These are phyloP conservation scores for Debaryomyces sp. DNA, from an alignment of 1,139 yeast species.

Conservation along the genomic window DNA sequence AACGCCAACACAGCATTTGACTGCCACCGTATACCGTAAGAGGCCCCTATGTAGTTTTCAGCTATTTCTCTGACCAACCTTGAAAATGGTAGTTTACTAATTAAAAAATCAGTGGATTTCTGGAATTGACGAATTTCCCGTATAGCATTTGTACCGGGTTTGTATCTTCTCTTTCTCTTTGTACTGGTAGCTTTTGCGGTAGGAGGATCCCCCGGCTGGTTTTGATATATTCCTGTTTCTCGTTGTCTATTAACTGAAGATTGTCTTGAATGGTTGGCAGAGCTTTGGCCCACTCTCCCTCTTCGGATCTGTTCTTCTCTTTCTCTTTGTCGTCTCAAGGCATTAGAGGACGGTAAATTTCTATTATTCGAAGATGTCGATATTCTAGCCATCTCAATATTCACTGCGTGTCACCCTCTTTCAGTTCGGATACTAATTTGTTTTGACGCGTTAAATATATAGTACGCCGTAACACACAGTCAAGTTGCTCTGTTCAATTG, in stretches of 20 bases:
- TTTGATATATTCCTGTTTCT: constrained; percentile 45
- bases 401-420: neutral
- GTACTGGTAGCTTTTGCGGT: constrained; percentile 21
- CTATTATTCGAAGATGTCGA: constrained; percentile 16
- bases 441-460: neutral
- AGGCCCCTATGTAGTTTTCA: constrained; percentile 60
- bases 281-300: constrained; percentile 10
- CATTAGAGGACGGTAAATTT: constrained; percentile 10
- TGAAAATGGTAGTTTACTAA: constrained; percentile 90
- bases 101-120: constrained; percentile 71
- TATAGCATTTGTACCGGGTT: constrained; percentile 76
- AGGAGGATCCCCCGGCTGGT: constrained; percentile 56
- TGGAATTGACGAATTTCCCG: constrained; percentile 82
- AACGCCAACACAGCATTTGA: constrained; percentile 83
- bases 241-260: constrained; percentile 15
- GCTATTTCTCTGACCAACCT: constrained; percentile 83
- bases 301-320: constrained; percentile 12
- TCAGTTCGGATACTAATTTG: neutral
- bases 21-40: constrained; percentile 81
- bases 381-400: constrained; percentile 12
- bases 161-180: constrained; percentile 52
- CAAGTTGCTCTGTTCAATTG: neutral
- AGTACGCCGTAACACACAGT: neutral
- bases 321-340: constrained; percentile 21
- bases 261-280: constrained; percentile 12